Evolutionary conservation across 257 asterid species (phyloP), one percentile per base, ranked within the genome.

Genomic region (Ajuga chamaepitys): DNA sequence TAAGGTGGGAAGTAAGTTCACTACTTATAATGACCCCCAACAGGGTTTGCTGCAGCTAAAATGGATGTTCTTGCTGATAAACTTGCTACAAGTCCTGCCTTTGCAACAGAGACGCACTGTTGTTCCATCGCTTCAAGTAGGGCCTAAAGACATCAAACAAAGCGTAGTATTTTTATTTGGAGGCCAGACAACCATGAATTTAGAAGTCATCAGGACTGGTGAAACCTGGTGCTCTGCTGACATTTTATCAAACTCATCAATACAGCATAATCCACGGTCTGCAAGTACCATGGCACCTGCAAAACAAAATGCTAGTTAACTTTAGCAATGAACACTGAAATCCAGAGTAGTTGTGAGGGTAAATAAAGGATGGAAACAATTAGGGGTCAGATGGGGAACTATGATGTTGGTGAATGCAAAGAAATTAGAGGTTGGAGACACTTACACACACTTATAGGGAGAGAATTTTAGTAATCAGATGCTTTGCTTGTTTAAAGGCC

Each of bases 61-160:
- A 93, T 83, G 52, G 99, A 80, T 74, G 99, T 93, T 70, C 97
- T 79, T 18, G 99, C 99, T 58, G 99, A 90, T 75, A 93, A 76
- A 82, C 99, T 93, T 71, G 99, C 99, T 63, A 93, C 96, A 65
- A 93, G 96, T 79, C 97, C 99, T 41, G 97, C 99, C 84, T 93
- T 93, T 26, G 99, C 99, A 76, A 93, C 91, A 71, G 99, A 93
- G 79, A 93, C 99, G 16, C 96, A 93, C 76, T 93, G 99, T 61
- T 93, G 99, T 74, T 93, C 99, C 99, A 93, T 93, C 11, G 99
- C 99, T 85, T 93, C 99, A 77, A 89, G 70, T 69, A 93, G 78
- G 75, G 95, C 89, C 99, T 93, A 74, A 40, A 77, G 59, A 58
- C 51, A 55, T 70, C 64, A 58, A 50, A 70, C 41, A 76, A 62